These are phyloP conservation scores for Podospora anserina DNA, from an alignment of 495 filamentous ascomycete species.

Conservation along the genomic window DNA sequence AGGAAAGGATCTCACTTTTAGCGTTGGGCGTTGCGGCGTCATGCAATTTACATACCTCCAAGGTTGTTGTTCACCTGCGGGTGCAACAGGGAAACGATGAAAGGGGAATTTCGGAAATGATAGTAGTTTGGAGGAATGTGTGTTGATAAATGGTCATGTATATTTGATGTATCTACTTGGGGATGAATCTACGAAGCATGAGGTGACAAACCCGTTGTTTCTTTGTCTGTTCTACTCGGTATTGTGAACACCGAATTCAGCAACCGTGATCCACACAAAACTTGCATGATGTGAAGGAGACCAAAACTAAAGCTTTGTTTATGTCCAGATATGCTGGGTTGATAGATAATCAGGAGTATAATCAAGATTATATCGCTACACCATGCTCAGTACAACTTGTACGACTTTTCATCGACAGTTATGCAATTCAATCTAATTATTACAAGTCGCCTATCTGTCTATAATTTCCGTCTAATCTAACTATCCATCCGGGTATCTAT, in stretches of 20 bases:
- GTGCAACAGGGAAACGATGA: neutral
- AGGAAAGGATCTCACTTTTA: neutral
- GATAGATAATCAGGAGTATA: too few relatives aligned
- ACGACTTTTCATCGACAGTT: neutral
- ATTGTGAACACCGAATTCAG: too few relatives aligned
- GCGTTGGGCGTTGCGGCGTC: neutral
- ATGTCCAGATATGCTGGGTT: too few relatives aligned
- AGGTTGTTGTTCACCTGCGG: neutral
- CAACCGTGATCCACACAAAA: too few relatives aligned
- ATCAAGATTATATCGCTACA: too few relatives aligned
- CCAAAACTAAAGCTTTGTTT: too few relatives aligned
- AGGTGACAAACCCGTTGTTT: neutral
- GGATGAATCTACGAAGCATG: neutral
- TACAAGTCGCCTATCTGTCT: neutral
- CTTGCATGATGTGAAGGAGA: too few relatives aligned
- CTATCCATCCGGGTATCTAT: constrained; percentile 1
- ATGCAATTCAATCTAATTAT: neutral
- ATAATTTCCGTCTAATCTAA: neutral
- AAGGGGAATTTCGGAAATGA: neutral
- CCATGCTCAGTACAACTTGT: too few relatives aligned
- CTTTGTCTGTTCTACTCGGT: too few relatives aligned
- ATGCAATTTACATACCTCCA: neutral
- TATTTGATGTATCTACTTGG: neutral
- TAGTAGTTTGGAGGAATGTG: neutral
- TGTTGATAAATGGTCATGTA: neutral